Evolutionary conservation across 2,329 filamentous ascomycete genomes (phyloP), one percentile per base, ranked within the genome.

Genomic region (Ophiocordyceps unilateralis): DNA sequence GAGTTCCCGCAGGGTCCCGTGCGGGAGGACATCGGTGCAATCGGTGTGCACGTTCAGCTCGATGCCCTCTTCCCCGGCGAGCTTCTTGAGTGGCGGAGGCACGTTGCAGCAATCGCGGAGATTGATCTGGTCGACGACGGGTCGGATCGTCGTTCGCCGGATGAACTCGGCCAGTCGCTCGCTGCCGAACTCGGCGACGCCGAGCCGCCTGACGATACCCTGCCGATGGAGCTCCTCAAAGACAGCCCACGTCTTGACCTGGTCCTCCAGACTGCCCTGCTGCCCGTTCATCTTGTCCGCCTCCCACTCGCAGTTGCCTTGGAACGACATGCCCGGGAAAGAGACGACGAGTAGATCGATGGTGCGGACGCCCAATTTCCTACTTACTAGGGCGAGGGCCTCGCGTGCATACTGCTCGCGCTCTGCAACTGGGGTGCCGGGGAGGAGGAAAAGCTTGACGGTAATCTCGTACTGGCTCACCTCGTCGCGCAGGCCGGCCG

Each of bases 51-150:
- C 93, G 44, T 95, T 68, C 45, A 98, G 67, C 59, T 96, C 86
- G 47, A 98, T 87, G 19, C 76, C 70, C 56, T 87, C 71, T 49
- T 80, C 70, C 60, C 85, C 88, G n/a, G 89, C 89, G 53, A 93
- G 80, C 53, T 82, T 65, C 46, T 87, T 78, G 48, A 98, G 70
- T 12, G 86, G 81, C 53, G 87, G 88, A 9, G 91, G 91, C 38
- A 96, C 91, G 40, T 87, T 89, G 63, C 91, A 98, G 67, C 89
- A 96, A 62, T 96, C 85, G 53, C 84, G 80, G 41, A 94, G 76
- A 58, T 96, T 96, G 69, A 98, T 93, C 69, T 98, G 91, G 61
- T 96, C 79, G 36, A 96, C 89, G 19, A 76, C 74, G 1, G 91
- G 91, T 50, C 74, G 75, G 46, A 93, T 68, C 36, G 67, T 69